Base-by-base conservation (phyloP, 2,329 filamentous ascomycete genomes). In the Beauveria rudraprayagi region DNA sequence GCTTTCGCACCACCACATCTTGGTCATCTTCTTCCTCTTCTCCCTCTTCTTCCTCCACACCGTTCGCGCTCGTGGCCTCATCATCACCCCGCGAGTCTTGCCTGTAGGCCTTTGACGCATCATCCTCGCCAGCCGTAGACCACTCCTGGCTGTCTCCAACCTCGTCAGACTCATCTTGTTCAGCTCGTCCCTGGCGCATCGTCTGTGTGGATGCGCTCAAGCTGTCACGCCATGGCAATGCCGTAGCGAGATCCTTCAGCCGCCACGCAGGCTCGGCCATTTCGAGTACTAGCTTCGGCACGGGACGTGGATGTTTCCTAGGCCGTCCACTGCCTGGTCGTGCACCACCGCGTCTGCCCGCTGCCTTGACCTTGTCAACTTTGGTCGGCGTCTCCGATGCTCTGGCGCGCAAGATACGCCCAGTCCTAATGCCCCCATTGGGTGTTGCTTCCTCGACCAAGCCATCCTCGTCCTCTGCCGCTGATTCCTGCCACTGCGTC, bases 251-350 rank as follows among this genome's bases (percentile, higher is more conserved):
- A 22, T 52, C 37, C n/a, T 22, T 17, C n/a, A 30, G 4, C n/a
- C 34, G 40, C 37, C 43, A 37, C 19, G 19, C 4, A 10, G 56
- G 8, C 8, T 57, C n/a, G 24, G 50, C 37, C 37, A 26, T 44
- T 26, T 46, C 40, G 30, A 10, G 17, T 3, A 17, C 24, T 41
- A 65, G 55, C 58, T 69, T 69, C 9, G 65, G 65, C 22, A 60
- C 64, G 17, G 64, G 62, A 47, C 70, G 70, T 37, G 71, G 72
- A 44, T 75, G 72, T 65, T 75, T 75, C 66, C 73, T 73, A 68
- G 73, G 73, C 51, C 73, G 68, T 30, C 73, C 73, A 61, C 73
- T 75, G 11, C 73, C 73, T 5, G 73, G 73, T 51, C 73, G 69
- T 34, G 73, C 73, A 8, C 73, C 73, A 37, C 73, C 73, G 46